Evolutionary conservation across 164 flowering plant genomes (phyloP).

Genomic region (Tetrastigma voinierianum): DNA sequence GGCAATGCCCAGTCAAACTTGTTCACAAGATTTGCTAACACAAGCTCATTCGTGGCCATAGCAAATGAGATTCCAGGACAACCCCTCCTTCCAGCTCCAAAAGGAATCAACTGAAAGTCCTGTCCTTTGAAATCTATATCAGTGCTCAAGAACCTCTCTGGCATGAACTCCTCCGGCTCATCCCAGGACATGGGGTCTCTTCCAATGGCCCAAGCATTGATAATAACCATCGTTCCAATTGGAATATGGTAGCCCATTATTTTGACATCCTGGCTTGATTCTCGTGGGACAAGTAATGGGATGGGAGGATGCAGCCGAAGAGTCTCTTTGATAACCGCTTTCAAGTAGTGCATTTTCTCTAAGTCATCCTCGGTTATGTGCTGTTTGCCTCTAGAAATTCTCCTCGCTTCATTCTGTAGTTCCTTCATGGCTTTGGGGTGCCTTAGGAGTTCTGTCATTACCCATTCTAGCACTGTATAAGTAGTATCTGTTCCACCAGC

Average conservation of each 20-base stretch:
- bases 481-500: conserved; percentile 29
- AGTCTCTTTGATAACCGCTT: conserved; percentile 32
- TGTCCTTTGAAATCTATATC: conserved; percentile 1
- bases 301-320: conserved; percentile 30
- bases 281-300: conserved; percentile 27
- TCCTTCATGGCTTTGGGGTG: conserved; percentile 20
- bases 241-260: conserved; percentile 25
- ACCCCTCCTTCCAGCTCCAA: conserved; percentile 16
- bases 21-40: conserved; percentile 14
- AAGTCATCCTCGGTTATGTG: conserved; percentile 24
- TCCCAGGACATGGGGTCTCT: conserved; percentile 12
- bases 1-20: conserved; percentile 20
- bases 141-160: conserved; percentile 12
- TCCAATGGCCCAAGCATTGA: conserved; percentile 17
- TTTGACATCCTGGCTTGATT: conserved; percentile 9
- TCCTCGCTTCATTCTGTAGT: conserved; percentile 18
- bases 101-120: conserved; percentile 11
- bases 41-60: conserved; percentile 11
- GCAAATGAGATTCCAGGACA: conserved; percentile 12
- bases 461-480: conserved; percentile 25
- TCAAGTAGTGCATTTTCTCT: conserved; percentile 20
- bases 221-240: not conserved
- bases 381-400: not conserved
- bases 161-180: conserved; percentile 8
- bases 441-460: conserved; percentile 29